Evolutionary conservation across 164 flowering plant species (phyloP).

Genomic region (Akebia trifoliata): DNA sequence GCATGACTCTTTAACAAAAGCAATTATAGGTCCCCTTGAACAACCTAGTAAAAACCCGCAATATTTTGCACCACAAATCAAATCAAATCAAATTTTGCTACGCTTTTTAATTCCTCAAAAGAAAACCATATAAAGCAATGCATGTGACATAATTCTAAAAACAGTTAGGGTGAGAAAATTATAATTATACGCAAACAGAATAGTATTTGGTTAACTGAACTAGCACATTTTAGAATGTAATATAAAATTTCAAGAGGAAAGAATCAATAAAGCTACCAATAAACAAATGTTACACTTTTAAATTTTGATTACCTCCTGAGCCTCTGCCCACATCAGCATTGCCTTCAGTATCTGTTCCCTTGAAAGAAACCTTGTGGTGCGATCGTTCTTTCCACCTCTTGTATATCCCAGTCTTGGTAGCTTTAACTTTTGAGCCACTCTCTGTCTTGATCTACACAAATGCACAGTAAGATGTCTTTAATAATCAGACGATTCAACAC

Average conservation of each 20-base stretch:
- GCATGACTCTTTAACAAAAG: no score
- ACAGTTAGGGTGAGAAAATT: no score
- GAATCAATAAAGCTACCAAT: background rate
- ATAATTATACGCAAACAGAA: no score
- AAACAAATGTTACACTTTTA: background rate
- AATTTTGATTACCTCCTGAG: slow-evolving; percentile 34
- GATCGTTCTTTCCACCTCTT: slow-evolving; percentile 80
- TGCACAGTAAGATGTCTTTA: background rate
- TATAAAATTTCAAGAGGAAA: background rate
- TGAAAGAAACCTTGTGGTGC: slow-evolving; percentile 58
- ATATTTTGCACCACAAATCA: no score
- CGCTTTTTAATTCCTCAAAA: no score
- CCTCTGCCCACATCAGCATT: slow-evolving; percentile 29
- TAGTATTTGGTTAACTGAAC: no score
- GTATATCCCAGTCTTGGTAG: slow-evolving; percentile 80
- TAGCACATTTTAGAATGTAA: background rate
- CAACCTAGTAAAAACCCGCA: no score
- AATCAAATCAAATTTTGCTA: no score
- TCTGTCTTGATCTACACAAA: slow-evolving; percentile 67
- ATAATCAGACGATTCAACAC: background rate
- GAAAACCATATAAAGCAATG: no score
- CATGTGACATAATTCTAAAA: no score
- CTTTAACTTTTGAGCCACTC: slow-evolving; percentile 72
- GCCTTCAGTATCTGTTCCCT: slow-evolving; percentile 39
- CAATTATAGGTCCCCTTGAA: no score